These are phyloP conservation scores for Boletus rex-veris DNA, from an alignment of 768 basidiomycete species.

Conservation along the genomic window DNA sequence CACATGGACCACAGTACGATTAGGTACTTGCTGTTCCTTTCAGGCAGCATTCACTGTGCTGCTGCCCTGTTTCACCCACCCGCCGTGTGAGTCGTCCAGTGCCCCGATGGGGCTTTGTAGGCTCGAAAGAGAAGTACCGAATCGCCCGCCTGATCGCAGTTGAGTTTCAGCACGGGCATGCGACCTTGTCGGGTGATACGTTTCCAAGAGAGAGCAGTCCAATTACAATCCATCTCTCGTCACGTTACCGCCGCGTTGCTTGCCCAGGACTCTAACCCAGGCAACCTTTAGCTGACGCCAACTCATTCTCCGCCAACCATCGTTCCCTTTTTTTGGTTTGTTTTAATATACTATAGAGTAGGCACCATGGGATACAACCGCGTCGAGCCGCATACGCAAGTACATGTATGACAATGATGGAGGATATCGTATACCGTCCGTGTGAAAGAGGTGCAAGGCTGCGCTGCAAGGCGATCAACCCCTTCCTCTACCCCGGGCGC, in stretches of 20 bases:
- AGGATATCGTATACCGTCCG: constrained; percentile 2
- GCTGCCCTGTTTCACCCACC: neutral
- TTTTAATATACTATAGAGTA: no score
- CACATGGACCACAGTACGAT: neutral
- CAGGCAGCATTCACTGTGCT: neutral
- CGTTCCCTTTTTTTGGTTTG: neutral
- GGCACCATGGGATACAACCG: neutral
- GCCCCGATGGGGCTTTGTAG: neutral
- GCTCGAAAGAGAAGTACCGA: neutral
- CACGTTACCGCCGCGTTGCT: no score
- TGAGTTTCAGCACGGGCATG: neutral
- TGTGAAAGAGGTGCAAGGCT: neutral
- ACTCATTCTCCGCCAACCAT: neutral
- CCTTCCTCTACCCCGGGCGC: constrained; percentile 32
- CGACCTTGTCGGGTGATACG: neutral
- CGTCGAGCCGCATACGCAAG: neutral
- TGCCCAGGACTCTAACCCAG: no score
- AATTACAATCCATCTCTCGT: no score
- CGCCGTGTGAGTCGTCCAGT: neutral
- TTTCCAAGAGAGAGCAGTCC: neutral
- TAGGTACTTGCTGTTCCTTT: neutral
- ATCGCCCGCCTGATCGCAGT: neutral
- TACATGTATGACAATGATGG: neutral
- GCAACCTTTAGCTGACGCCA: no score
- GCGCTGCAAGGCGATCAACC: constrained; percentile 15